Conservation (phyloP, 768 basidiomycete genomes). For the Boletus coccyginus region DNA sequence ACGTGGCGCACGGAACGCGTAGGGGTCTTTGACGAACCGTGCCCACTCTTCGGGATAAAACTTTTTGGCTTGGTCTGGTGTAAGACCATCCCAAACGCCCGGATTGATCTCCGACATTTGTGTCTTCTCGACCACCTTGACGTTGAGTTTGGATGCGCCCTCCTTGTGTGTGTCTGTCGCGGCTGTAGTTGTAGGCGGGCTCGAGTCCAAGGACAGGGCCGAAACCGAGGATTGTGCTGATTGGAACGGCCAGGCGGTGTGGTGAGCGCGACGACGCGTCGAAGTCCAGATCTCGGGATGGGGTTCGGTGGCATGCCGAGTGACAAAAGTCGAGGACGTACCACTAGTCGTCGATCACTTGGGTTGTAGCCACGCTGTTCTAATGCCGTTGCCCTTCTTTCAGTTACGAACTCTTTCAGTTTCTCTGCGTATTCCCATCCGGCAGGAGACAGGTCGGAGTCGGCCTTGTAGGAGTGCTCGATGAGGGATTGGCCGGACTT, state of each 20-base stretch:
- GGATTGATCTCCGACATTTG: conserved; percentile 99
- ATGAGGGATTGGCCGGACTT: conserved; percentile 98
- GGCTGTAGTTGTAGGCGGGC: background rate
- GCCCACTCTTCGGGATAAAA: conserved; percentile 95
- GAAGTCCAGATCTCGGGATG: conserved; percentile 89
- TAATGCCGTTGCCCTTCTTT: conserved; percentile 73
- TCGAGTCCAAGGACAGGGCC: conserved; percentile 6
- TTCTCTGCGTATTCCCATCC: conserved; percentile 95
- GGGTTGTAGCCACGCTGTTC: conserved; percentile 68
- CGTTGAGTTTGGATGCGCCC: conserved; percentile 36
- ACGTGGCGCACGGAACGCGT: conserved; percentile 85
- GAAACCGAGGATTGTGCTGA: conserved; percentile 27
- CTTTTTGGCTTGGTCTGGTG: conserved; percentile 83
- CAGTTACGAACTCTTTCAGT: conserved; percentile 86
- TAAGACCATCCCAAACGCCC: conserved; percentile 95
- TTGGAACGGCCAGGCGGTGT: conserved; percentile 95
- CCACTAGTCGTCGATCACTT: conserved; percentile 61
- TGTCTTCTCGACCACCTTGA: conserved; percentile 91
- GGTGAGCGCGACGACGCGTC: conserved; percentile 86
- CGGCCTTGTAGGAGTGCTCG: conserved; percentile 98
- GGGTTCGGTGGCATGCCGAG: background rate
- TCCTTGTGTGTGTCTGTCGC: conserved; percentile 4
- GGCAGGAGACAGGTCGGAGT: conserved; percentile 91
- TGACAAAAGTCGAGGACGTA: conserved; percentile 34
- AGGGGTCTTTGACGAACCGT: conserved; percentile 89